Conservation (phyloP, 2,329 filamentous ascomycete genomes). For the Exophiala mesophila region DNA sequence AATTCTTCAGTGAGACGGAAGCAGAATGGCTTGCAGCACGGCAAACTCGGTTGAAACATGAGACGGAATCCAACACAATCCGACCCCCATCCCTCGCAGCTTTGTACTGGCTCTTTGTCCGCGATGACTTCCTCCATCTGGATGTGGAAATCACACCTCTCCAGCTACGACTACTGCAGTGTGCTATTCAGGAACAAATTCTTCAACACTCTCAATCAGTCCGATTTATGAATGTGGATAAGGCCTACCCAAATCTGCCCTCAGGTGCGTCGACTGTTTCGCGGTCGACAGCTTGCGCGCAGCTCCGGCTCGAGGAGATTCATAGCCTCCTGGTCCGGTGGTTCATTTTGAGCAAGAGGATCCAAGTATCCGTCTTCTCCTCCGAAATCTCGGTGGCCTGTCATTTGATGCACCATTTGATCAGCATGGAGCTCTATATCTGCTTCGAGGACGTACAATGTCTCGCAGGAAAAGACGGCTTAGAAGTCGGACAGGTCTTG, state of each 20-base stretch:
- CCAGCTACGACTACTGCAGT: slow-evolving; percentile 1
- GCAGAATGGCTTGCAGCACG: slow-evolving; percentile 1
- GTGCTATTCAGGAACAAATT: slow-evolving; percentile 3
- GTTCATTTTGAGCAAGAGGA: not conserved
- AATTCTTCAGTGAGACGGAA: too few species aligned
- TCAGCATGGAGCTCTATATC: slow-evolving; percentile 1
- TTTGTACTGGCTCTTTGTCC: slow-evolving; percentile 3
- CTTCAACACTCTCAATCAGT: not conserved
- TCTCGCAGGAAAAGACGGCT: slow-evolving; percentile 1
- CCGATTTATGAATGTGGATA: not conserved
- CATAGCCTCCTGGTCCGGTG: slow-evolving; percentile 2
- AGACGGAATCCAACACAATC: not conserved
- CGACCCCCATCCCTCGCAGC: not conserved
- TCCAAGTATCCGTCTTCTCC: not conserved
- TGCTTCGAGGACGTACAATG: slow-evolving; percentile 3
- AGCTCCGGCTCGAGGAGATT: slow-evolving; percentile 2
- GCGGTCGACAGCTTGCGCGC: not conserved
- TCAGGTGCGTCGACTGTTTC: too few species aligned
- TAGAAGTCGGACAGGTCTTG: too few species aligned
- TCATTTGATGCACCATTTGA: slow-evolving; percentile 1
- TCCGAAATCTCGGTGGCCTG: not conserved
- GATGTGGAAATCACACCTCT: not conserved
- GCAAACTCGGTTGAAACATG: too few species aligned
- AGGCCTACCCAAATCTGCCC: not conserved
- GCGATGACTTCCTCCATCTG: slow-evolving; percentile 1